A percentile compares a stretch with the other conserved stretches of the same genome.
Conservation (phyloP, 371 early-diverging fungal species). For the Rhizomucor pusillus region DNA sequence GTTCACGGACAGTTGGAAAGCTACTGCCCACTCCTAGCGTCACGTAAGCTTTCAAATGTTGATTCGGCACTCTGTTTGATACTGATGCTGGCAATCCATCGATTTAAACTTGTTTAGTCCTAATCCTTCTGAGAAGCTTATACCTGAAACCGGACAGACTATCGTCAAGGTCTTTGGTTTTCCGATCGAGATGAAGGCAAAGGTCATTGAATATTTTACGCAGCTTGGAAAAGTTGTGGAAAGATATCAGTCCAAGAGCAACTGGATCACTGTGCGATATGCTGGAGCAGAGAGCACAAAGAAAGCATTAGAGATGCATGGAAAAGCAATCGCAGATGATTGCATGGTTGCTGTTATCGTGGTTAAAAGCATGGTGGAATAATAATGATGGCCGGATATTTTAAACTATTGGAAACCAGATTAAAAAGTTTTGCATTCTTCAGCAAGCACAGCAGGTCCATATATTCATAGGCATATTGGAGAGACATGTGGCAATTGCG, state of each 20-base stretch:
- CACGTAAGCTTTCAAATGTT: no score
- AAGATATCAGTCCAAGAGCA: constrained; percentile 21
- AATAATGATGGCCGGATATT: no score
- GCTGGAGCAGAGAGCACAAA: constrained; percentile 16
- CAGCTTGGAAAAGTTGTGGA: constrained; percentile 29
- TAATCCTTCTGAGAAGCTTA: background rate
- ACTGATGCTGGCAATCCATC: no score
- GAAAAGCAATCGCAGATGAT: constrained; percentile 17
- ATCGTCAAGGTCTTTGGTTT: constrained; percentile 39
- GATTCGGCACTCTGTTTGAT: no score
- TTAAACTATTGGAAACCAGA: no score
- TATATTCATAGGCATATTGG: no score
- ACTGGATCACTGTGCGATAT: constrained; percentile 42
- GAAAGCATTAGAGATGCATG: constrained; percentile 32
- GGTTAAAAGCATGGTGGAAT: constrained; percentile 1
- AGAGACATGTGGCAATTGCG: no score
- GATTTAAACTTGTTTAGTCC: no score
- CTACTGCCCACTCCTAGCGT: no score
- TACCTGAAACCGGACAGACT: constrained; percentile 2
- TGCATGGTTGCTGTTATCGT: constrained; percentile 16
- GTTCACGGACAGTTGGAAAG: background rate
- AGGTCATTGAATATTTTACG: constrained; percentile 23
- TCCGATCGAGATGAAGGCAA: constrained; percentile 18
- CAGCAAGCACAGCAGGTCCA: no score
- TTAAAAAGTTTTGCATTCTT: no score